Percentiles rank a stretch among this genome's conserved stretches.
Conservation (phyloP, 495 filamentous ascomycete species). For the Annulohypoxylon maeteangense region DNA sequence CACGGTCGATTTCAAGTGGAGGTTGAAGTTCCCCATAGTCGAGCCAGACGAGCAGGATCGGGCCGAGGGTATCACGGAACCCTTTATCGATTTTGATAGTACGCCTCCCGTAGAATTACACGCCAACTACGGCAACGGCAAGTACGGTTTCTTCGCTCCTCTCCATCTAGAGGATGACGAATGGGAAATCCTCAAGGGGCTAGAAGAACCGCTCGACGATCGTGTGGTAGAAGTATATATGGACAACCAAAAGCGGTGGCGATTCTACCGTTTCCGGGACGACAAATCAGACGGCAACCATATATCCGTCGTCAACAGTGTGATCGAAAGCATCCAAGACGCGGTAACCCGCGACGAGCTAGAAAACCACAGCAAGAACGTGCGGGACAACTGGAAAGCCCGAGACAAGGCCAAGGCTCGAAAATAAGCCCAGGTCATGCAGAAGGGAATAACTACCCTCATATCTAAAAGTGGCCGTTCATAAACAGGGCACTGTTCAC, state of each 20-base stretch:
- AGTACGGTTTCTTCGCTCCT: conserved; percentile 69
- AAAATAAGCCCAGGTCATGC: conserved; percentile 9
- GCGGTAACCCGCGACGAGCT: conserved; percentile 66
- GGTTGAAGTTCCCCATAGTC: conserved; percentile 76
- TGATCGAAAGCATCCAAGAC: conserved; percentile 83
- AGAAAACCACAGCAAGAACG: conserved; percentile 67
- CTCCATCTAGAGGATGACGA: conserved; percentile 78
- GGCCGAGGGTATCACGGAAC: conserved; percentile 66
- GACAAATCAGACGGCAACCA: conserved; percentile 95
- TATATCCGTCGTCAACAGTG: conserved; percentile 72
- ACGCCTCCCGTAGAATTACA: conserved; percentile 61
- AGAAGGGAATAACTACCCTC: not conserved
- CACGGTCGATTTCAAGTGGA: conserved; percentile 87
- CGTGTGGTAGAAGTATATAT: conserved; percentile 88
- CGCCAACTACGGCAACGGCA: conserved; percentile 56
- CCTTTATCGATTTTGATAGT: conserved; percentile 66
- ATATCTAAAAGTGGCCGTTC: not conserved
- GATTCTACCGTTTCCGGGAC: conserved; percentile 85
- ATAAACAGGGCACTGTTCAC: not conserved
- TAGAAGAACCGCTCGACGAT: conserved; percentile 78
- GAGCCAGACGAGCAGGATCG: conserved; percentile 76
- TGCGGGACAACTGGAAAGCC: conserved; percentile 79
- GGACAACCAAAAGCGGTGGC: conserved; percentile 78
- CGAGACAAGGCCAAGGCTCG: conserved; percentile 47
- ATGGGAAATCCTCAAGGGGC: conserved; percentile 82